Evolutionary conservation across 768 basidiomycete species (phyloP).

Genomic region (Tricholoma flavovirens): DNA sequence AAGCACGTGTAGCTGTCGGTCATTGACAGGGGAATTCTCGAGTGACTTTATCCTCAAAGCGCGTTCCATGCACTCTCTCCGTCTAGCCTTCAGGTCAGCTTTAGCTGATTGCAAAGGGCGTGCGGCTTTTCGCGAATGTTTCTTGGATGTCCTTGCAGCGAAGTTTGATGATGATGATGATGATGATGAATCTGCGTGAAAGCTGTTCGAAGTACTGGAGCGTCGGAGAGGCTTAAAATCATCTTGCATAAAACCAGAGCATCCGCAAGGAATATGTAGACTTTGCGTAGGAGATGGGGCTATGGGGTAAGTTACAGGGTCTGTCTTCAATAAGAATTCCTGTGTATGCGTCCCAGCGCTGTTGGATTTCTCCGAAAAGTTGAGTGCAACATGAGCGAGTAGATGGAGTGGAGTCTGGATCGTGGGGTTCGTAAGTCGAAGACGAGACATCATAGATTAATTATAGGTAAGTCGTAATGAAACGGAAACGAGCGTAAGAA

Average conservation of each 20-base stretch:
- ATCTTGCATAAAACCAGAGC: slow-evolving; percentile 14
- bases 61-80: slow-evolving; percentile 29
- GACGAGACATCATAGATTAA: slow-evolving; percentile 26
- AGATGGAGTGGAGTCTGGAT: slow-evolving; percentile 29
- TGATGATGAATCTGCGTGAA: slow-evolving; percentile 11
- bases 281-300: slow-evolving; percentile 13
- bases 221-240: slow-evolving; percentile 22
- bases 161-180: slow-evolving; percentile 19
- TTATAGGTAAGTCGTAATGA: slow-evolving; percentile 18
- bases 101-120: slow-evolving; percentile 23
- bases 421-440: slow-evolving; percentile 13
- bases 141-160: slow-evolving; percentile 22
- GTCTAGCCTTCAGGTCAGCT: slow-evolving; percentile 26
- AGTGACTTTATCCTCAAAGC: slow-evolving; percentile 37
- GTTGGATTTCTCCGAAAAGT: slow-evolving; percentile 15
- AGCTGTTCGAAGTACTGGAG: slow-evolving; percentile 24
- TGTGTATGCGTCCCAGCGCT: slow-evolving; percentile 1
- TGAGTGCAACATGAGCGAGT: slow-evolving; percentile 30
- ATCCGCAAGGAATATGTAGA: slow-evolving; percentile 19
- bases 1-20: slow-evolving; percentile 51
- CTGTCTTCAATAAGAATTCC: neutral
- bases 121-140: slow-evolving; percentile 20
- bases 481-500: slow-evolving; percentile 16
- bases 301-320: neutral
- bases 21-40: slow-evolving; percentile 53